Conservation (phyloP, 805 yeast species). For the Candida oleophila region DNA sequence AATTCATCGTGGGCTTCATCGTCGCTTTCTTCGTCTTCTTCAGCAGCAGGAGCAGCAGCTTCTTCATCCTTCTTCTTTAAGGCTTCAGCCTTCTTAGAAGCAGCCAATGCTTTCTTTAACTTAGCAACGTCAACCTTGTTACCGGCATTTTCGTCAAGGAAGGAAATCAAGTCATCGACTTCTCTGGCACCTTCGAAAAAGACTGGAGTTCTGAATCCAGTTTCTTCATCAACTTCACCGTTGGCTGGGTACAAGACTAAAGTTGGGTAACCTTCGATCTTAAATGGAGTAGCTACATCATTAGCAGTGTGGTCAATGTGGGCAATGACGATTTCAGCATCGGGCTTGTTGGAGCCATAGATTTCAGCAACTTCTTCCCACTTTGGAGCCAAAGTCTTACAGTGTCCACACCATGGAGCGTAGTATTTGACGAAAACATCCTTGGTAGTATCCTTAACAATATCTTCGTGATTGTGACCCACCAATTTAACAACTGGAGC, state of each 20-base stretch:
- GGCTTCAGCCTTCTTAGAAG: conserved; percentile 20
- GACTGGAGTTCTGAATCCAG: conserved; percentile 52
- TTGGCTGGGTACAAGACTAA: conserved; percentile 84
- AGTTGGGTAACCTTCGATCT: conserved; percentile 90
- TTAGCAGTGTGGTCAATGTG: conserved; percentile 87
- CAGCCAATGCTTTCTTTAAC: conserved; percentile 12
- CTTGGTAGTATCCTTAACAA: conserved; percentile 55
- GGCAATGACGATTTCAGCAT: conserved; percentile 66
- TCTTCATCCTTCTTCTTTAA: conserved; percentile 28
- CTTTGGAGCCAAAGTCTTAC: conserved; percentile 85
- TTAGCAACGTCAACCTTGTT: conserved; percentile 54
- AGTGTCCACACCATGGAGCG: conserved; percentile 98
- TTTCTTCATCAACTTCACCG: conserved; percentile 39
- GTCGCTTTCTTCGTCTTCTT: conserved; percentile 9
- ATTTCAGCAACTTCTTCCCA: conserved; percentile 83
- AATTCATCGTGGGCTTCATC: conserved; percentile 8
- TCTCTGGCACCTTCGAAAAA: conserved; percentile 71
- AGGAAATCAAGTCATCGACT: conserved; percentile 64
- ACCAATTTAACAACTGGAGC: conserved; percentile 73
- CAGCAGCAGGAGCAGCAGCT: conserved; percentile 23
- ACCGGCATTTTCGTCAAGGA: conserved; percentile 69
- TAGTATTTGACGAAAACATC: conserved; percentile 87
- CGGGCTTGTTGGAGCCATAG: conserved; percentile 50
- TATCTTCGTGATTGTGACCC: conserved; percentile 74
- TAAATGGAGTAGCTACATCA: conserved; percentile 70